Percentiles rank a stretch among this genome's conserved stretches.
These are phyloP conservation scores for Sporothrix variecibatus DNA, from an alignment of 2,329 filamentous ascomycete species.

Conservation along the genomic window DNA sequence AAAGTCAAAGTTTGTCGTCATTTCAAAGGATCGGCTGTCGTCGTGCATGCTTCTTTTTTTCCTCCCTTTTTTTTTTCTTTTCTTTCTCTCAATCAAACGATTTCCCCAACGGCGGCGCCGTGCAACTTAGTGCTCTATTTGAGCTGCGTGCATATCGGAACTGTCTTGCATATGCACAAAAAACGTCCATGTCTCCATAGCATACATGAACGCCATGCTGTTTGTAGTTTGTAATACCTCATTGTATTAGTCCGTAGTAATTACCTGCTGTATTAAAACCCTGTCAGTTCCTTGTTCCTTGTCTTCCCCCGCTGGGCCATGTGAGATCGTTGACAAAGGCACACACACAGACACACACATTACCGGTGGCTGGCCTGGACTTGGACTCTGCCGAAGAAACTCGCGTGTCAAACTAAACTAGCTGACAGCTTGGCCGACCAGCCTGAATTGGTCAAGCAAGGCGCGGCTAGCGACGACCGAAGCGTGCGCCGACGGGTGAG, in stretches of 20 bases:
- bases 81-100: too few relatives aligned
- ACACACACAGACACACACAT: too few relatives aligned
- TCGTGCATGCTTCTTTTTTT: neutral
- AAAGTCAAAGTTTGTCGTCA: neutral
- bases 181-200: neutral
- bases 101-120: neutral
- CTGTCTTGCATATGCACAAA: neutral
- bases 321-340: neutral
- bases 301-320: neutral
- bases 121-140: neutral
- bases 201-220: neutral
- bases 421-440: neutral
- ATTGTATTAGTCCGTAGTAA: too few relatives aligned
- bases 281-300: too few relatives aligned
- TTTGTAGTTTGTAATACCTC: neutral
- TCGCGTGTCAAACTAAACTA: constrained; percentile 11
- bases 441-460: neutral
- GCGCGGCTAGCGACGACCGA: constrained; percentile 11
- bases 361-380: neutral
- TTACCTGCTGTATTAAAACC: neutral
- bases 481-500: constrained; percentile 9
- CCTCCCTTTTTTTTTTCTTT: too few relatives aligned
- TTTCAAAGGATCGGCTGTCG: neutral
- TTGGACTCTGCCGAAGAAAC: neutral
- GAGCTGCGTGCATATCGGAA: neutral